Base-by-base conservation (phyloP, 306 rosid genomes). In the Prunus davidiana region DNA sequence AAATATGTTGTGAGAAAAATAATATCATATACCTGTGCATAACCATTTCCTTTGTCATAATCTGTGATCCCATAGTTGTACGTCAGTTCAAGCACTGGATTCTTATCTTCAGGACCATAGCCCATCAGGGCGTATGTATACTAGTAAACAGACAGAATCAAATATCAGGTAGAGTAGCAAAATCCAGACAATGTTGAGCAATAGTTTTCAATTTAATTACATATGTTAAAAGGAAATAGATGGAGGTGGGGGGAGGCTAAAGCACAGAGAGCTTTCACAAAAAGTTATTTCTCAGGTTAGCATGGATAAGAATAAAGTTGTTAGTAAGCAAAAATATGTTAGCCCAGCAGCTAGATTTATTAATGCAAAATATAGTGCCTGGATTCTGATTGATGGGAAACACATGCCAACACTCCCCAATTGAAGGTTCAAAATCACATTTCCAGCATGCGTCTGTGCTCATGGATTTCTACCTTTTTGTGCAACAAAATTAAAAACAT, bases 21-120 rank as follows among this genome's bases (percentile, higher is more conserved):
- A 58, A 71, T 1, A 6, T 34, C 72, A 73, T 51, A 63, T 55
- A 92, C 93, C 97, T 92, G 96, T 64, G 89, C 97, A 87, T 92
- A 92, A 51, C 87, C 97, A 80, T 88, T 86, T 81, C 97, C 97
- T 66, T 82, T 85, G 55, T 86, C 89, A 78, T 92, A 92, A 28
- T 89, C 80, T 2, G 76, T 87, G 84, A 92, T 81, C 71, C 91
- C 96, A 63, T 88, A 88, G 72, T 92, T 89, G 84, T 82, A 92
- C 43, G 90, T 87, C 89, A 92, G 78, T 77, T 90, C 93, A 61
- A 92, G 76, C 68, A 92, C 90, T 62, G 87, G 64, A 51, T 12
- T 87, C 77, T 87, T 88, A 68, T 89, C 91, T 87, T 92, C 96
- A 57, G 91, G 89, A 68, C 96, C 91, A 71, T 87, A 92, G 28